Base-by-base conservation (phyloP, 106 monocot genomes). In the Apostasia ramifera region DNA sequence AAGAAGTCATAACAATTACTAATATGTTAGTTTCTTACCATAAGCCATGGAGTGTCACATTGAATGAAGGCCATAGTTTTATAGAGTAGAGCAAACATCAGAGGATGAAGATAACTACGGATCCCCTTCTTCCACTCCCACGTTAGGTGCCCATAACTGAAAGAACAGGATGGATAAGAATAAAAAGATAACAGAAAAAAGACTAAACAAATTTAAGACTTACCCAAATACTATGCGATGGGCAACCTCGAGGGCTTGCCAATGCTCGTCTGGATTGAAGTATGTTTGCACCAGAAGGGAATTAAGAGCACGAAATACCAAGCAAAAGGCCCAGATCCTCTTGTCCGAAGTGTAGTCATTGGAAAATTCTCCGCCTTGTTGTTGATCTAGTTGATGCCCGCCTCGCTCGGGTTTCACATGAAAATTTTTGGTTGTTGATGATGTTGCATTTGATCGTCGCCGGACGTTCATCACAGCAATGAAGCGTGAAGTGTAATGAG, bases 191-290 rank as follows among this genome's bases (percentile, higher is more conserved):
- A 50, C 11, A 2, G 37, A 60, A 38, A 13, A 40, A 4, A 66
- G 57, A 44, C 12, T 26, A 42, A 26, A 39, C 10, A 15, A 47
- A 3, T 47, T 63, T 42, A 40, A 13, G 41, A 40, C 0, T 57
- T 6, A 94, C 88, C 95, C 95, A 53, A 95, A 95, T 38, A 73
- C 75, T 61, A 95, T 66, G 72, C 75, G 85, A 66, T 95, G 91
- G 44, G 95, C 95, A 73, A 95, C 95, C 78, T 95, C 95, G 14
- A 95, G 88, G 6, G 88, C 50, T 60, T 95, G 95, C 91, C 91
- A 95, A 71, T 95, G 86, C 83, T 97, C 97, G 69, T 97, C 97
- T 40, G 97, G 97, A 70, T 92, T 89, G 81, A 97, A 97, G 84
- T 97, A 97, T 50, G 97, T 97, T 57, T 80, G 86, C 47, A 92